Conservation (phyloP, 441 rosid genomes). For the Kokia cookei region DNA sequence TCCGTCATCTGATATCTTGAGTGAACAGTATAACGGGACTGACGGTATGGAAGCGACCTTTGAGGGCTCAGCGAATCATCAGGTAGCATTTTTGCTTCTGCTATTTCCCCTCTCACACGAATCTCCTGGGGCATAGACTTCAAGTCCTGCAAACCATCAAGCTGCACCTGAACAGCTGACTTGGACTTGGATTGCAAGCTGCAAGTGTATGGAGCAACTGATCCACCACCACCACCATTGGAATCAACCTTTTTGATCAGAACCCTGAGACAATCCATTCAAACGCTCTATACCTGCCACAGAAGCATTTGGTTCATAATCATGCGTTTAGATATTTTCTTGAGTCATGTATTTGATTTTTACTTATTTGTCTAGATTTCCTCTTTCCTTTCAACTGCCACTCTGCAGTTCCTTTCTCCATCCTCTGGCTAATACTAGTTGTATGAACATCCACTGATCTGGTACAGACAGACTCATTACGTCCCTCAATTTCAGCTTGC, state of each 20-base stretch:
- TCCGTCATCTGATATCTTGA: conserved; percentile 43
- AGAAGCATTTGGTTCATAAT: conserved; percentile 29
- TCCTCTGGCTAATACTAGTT: conserved; percentile 41
- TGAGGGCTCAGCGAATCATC: conserved; percentile 35
- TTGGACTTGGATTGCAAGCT: conserved; percentile 13
- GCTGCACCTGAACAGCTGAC: conserved; percentile 20
- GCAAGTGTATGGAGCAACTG: conserved; percentile 11
- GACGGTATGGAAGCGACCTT: conserved; percentile 48
- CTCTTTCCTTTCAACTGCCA: conserved; percentile 99
- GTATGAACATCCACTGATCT: conserved; percentile 25
- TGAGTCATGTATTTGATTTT: conserved; percentile 43
- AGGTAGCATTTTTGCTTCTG: conserved; percentile 18
- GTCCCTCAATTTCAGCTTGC: conserved; percentile 42
- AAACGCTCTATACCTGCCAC: conserved; percentile 25
- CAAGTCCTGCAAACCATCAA: conserved; percentile 28
- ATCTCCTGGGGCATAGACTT: conserved; percentile 27
- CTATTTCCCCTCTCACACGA: conserved; percentile 24
- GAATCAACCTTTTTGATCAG: conserved; percentile 29
- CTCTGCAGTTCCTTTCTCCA: conserved; percentile 69
- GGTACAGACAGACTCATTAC: conserved; percentile 38
- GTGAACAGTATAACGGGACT: conserved; percentile 41
- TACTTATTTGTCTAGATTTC: conserved; percentile 67
- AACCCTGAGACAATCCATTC: conserved; percentile 29
- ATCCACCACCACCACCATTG: conserved; percentile 17
- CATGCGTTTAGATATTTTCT: conserved; percentile 39